These are phyloP conservation scores for Cryptococcus amylolentus DNA, from an alignment of 1,284 basidiomycete genomes.

Conservation along the genomic window DNA sequence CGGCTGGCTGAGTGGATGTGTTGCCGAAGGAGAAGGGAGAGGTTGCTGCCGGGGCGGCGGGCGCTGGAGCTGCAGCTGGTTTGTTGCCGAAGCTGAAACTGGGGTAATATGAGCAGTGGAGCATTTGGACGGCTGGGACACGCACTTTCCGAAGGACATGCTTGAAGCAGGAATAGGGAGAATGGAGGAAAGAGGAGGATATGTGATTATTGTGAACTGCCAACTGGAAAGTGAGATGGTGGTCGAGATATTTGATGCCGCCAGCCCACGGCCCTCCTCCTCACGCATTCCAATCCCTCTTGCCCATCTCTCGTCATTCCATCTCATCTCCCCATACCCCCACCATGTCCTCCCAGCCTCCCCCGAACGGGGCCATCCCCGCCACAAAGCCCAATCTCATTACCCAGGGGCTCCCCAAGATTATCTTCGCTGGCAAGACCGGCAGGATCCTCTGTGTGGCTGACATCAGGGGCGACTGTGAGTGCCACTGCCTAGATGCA, in stretches of 20 bases:
- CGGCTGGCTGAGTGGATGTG: conserved; percentile 9
- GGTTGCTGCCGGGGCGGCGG: conserved; percentile 15
- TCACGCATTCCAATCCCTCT: neutral
- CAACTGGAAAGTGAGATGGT: too few species aligned
- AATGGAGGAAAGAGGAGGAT: too few species aligned
- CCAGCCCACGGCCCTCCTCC: neutral
- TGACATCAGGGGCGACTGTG: conserved; percentile 75
- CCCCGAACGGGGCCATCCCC: neutral
- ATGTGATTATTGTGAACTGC: too few species aligned
- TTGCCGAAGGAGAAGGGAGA: conserved; percentile 33
- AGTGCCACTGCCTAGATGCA: conserved; percentile 14
- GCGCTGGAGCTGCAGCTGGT: conserved; percentile 18
- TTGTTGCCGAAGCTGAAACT: conserved; percentile 28
- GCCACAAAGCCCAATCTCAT: conserved; percentile 21
- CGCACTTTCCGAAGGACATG: conserved; percentile 31
- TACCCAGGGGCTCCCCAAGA: conserved; percentile 25
- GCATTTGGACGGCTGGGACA: neutral
- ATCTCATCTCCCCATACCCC: neutral
- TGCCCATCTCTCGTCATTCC: neutral
- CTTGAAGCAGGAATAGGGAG: too few species aligned
- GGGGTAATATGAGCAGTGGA: neutral
- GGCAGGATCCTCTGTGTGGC: conserved; percentile 93
- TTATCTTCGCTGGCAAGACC: conserved; percentile 48
- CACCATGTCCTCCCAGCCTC: neutral
- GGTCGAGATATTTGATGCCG: too few species aligned